Evolutionary conservation across 805 yeast genomes (phyloP), one percentile per base, ranked within the genome.

Genomic region (Metschnikowia gelsemii): DNA sequence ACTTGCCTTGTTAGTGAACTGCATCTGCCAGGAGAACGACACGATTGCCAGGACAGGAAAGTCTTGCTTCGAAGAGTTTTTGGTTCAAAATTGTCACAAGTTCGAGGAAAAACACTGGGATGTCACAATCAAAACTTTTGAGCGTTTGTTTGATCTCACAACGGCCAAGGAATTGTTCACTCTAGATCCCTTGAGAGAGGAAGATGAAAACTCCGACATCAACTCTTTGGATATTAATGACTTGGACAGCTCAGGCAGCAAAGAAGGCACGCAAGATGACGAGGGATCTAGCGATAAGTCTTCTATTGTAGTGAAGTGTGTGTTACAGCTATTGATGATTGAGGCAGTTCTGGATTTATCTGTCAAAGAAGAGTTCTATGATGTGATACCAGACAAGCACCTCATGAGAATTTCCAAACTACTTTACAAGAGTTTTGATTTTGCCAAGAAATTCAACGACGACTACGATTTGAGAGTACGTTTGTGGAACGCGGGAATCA

Each of bases 21-120:
- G 99, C 64, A 87, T 93, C 37, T 88, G 96, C 54, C 99, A 93
- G 62, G 96, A 90, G 54, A 91, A 93, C 60, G 99, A 93, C 56
- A 90, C 98, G 0, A 89, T 95, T 54, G 95, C 97, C 0, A 76
- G 96, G 54, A 91, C 91, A 50, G 99, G 99, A 24, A 78, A 95
- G 56, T 79, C 91, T 7, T 90, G 99, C 60, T 72, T 93, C 44
- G 84, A 85, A 51, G 85, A 82, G 50, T 70, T 93, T 46, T 75
- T 93, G 43, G 64, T 82, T n/a, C 84, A 84, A 49, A 95, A 93
- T 58, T 77, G 82, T 50, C 52, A 63, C 7, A 80, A 79, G 54
- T 87, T 93, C 57, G 59, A 64, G 16, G 72, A 66, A 8, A 65
- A 65, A 5, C 91, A 95, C 52, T 93, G 99, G 99, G 66, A 65